Conservation (phyloP, 2,329 filamentous ascomycete species). For the Ascochyta fabae region DNA sequence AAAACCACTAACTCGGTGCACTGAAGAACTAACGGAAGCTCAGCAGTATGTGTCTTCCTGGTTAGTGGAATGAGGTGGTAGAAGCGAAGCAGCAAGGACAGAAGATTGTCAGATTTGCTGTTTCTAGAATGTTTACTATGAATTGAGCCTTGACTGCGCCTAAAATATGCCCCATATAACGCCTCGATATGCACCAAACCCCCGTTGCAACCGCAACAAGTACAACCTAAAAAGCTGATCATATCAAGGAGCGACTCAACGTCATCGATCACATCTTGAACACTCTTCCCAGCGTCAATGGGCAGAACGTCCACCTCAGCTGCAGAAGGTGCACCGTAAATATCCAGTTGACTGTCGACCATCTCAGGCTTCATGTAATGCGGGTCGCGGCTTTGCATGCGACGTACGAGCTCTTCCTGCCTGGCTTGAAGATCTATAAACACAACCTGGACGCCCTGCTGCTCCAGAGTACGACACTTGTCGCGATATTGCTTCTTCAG, state of each 20-base stretch:
- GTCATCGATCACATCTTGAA: slow-evolving; percentile 17
- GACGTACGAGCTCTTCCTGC: slow-evolving; percentile 36
- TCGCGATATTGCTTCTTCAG: slow-evolving; percentile 46
- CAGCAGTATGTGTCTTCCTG: too few relatives aligned
- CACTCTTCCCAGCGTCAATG: slow-evolving; percentile 22
- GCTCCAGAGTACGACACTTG: slow-evolving; percentile 32
- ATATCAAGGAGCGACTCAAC: slow-evolving; percentile 37
- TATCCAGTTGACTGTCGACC: slow-evolving; percentile 45
- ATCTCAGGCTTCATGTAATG: slow-evolving; percentile 51
- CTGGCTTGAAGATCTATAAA: slow-evolving; percentile 50
- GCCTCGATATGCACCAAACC: not conserved
- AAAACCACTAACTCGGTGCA: too few relatives aligned
- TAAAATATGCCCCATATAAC: not conserved
- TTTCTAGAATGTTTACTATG: too few relatives aligned
- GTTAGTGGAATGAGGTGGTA: too few relatives aligned
- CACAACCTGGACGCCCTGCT: slow-evolving; percentile 25
- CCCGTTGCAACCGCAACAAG: not conserved
- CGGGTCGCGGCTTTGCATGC: slow-evolving; percentile 33
- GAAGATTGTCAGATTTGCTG: too few relatives aligned
- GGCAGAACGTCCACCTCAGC: slow-evolving; percentile 49
- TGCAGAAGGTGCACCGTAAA: slow-evolving; percentile 36
- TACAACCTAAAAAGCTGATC: not conserved
- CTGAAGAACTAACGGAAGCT: too few relatives aligned
- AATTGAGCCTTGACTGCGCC: not conserved
- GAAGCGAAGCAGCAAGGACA: too few relatives aligned